Percentiles rank a stretch among this genome's conserved stretches.
Evolutionary conservation across 2,329 filamentous ascomycete species (phyloP).

Genomic region (Fusarium scirpi): DNA sequence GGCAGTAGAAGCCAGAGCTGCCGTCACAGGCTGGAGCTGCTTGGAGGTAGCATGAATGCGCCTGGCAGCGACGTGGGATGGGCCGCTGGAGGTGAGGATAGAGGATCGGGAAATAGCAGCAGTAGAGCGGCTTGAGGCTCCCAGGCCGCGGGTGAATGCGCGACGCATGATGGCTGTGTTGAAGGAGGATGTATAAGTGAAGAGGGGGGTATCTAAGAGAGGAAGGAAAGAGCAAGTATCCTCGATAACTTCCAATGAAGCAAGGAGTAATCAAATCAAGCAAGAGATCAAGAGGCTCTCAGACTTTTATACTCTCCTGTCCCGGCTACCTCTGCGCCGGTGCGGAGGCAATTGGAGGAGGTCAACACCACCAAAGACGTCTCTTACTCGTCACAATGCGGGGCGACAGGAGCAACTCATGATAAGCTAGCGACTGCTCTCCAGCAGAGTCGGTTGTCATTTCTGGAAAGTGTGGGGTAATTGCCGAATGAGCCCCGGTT

Average conservation of each 20-base stretch:
- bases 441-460: constrained; percentile 9
- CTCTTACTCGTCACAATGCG: constrained; percentile 26
- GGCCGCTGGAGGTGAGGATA: constrained; percentile 50
- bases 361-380: constrained; percentile 19
- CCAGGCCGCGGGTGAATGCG: constrained; percentile 56
- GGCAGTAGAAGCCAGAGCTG: constrained; percentile 65
- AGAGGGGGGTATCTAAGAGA: not conserved
- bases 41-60: constrained; percentile 69
- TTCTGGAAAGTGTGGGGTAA: constrained; percentile 41
- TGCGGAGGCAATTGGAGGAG: constrained; percentile 35
- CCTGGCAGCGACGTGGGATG: constrained; percentile 58
- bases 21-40: constrained; percentile 63
- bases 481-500: constrained; percentile 32
- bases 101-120: constrained; percentile 46
- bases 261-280: constrained; percentile 21
- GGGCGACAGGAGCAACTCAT: constrained; percentile 31
- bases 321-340: constrained; percentile 25
- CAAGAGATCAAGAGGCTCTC: constrained; percentile 21
- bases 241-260: constrained; percentile 27
- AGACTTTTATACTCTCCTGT: constrained; percentile 32
- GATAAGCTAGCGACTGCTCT: constrained; percentile 29
- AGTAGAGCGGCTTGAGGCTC: constrained; percentile 51
- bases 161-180: constrained; percentile 58
- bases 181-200: not conserved
- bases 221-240: constrained; percentile 16